Evolutionary conservation across 1,139 yeast species (phyloP), one percentile per base, ranked within the genome.

Genomic region (Yamadazyma triangularis): DNA sequence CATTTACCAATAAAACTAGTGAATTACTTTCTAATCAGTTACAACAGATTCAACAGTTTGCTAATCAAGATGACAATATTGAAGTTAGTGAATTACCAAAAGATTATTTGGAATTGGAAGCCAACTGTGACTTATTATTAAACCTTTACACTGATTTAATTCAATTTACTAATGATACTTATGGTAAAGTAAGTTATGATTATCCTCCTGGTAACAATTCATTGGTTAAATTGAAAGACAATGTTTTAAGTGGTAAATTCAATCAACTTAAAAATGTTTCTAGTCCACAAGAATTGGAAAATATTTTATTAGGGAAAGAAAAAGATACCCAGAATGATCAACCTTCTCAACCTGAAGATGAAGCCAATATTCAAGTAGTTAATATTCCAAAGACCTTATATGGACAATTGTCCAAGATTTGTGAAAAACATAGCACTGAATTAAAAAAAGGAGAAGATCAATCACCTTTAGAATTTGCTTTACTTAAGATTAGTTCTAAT

Each of bases 121-220:
- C 69, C 38, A 74, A 73, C 47, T 79, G 82, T 39, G 91, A 79
- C 54, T 65, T 73, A 33, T 61, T 80, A 42, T 73, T 76, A 49
- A 65, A 65, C 34, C 70, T 77, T 40, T 77, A 78, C 57, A 73
- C 76, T 39, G 78, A 77, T 50, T 62, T 79, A 41, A 63, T 79
- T 33, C 64, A 68, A 18, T 74, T 76, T 44, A 74, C 83, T 26
- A 55, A 56, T 39, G 77, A 70, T 35, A 81, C 83, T 35, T 81
- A 71, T 48, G 82, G 70, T 44, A 70, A 78, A 36, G 77, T 77
- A 32, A 74, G 81, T 30, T 81, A 81, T 52, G 89, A 81, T 51
- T 80, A 79, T 45, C 88, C 88, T 19, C 87, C 87, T 24, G 83
- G 81, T 31, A 64, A 79, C 52, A 57, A 60, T 25, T 63, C 73